Percentiles rank a stretch among this genome's conserved stretches.
phyloP scores from a whole-genome alignment of 805 yeast species.

The Sugiyamaella valdiviana region DNA sequence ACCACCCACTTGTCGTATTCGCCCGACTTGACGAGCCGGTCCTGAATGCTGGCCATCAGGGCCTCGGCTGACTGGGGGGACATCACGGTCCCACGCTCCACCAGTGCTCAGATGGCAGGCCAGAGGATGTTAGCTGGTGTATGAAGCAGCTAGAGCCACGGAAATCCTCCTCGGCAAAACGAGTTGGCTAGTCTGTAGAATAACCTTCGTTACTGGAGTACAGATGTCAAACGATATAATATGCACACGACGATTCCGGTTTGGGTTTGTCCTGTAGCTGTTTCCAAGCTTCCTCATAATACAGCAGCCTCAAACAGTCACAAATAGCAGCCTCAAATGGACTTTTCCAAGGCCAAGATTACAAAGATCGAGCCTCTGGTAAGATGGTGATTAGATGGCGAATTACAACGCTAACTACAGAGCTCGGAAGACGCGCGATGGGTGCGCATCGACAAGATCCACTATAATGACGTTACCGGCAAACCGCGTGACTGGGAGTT shows the following conservation, averaged over 20 bases:
- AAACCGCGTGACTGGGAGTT: constrained; percentile 76
- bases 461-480: constrained; percentile 36
- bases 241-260: too few relatives aligned
- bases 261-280: too few relatives aligned
- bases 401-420: constrained; percentile 13
- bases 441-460: constrained; percentile 33
- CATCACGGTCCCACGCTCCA: too few relatives aligned
- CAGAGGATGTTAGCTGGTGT: too few relatives aligned
- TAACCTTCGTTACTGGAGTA: too few relatives aligned
- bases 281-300: too few relatives aligned
- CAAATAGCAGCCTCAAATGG: constrained; percentile 6
- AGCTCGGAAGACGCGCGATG: constrained; percentile 13
- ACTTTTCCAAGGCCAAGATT: constrained; percentile 27
- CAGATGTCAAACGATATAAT: too few relatives aligned
- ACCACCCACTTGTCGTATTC: constrained; percentile 58
- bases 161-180: too few relatives aligned
- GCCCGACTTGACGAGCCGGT: constrained; percentile 66
- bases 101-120: too few relatives aligned
- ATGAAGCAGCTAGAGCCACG: too few relatives aligned
- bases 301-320: neutral
- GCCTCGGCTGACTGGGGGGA: constrained; percentile 8
- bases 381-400: too few relatives aligned
- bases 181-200: constrained; percentile 3
- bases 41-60: constrained; percentile 51
- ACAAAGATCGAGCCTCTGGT: constrained; percentile 22